phyloP scores from a whole-genome alignment of 139 green algal species.

The Trebouxia sp. region DNA sequence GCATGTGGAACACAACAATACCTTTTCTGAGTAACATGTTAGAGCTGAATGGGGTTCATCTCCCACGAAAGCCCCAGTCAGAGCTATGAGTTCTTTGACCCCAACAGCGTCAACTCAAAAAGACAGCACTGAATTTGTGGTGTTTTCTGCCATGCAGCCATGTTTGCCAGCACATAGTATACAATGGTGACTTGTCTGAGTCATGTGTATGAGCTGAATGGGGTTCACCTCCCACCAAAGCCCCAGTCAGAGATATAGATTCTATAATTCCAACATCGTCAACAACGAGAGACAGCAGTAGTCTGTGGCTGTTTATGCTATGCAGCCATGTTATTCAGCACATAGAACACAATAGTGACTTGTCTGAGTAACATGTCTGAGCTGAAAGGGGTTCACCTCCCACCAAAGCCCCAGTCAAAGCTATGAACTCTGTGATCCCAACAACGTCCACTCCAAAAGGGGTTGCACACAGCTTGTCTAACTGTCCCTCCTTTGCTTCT shows the following conservation, averaged over 20 bases:
- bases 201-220: not conserved
- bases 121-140: too few relatives aligned
- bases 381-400: constrained; percentile 40
- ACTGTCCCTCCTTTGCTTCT: constrained; percentile 36
- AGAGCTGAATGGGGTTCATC: constrained; percentile 33
- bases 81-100: constrained; percentile 87
- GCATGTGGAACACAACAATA: too few relatives aligned
- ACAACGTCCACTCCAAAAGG: constrained; percentile 96
- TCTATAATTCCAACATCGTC: constrained; percentile 96
- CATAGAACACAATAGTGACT: not conserved
- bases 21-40: not conserved
- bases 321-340: not conserved
- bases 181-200: not conserved
- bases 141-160: not conserved
- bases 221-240: constrained; percentile 55
- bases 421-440: constrained; percentile 91
- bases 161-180: too few relatives aligned
- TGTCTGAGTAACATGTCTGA: not conserved
- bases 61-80: constrained; percentile 74
- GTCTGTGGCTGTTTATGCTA: too few relatives aligned
- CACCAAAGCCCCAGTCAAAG: constrained; percentile 77
- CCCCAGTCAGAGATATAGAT: constrained; percentile 79
- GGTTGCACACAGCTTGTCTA: constrained; percentile 89
- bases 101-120: constrained; percentile 95
- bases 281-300: constrained; percentile 91